A percentile compares a stretch with the other conserved stretches of the same genome.
These are phyloP conservation scores for Limtongia smithiae DNA, from an alignment of 805 yeast species.

Conservation along the genomic window DNA sequence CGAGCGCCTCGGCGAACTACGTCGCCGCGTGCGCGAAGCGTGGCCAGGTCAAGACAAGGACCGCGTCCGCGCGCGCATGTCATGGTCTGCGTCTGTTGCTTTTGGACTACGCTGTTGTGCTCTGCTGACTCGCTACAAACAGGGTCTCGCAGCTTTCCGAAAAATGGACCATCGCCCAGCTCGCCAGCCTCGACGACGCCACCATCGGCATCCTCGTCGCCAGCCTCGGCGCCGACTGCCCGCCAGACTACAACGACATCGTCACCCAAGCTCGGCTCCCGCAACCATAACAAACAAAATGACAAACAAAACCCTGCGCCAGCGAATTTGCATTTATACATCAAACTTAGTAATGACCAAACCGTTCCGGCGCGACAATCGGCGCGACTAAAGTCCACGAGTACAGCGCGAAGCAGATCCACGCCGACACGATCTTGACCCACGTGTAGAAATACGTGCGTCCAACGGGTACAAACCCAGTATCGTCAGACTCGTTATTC, in stretches of 20 bases:
- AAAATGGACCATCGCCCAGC: constrained; percentile 21
- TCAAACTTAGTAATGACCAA: constrained; percentile 37
- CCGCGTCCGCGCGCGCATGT: constrained; percentile 21
- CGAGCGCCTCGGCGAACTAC: constrained; percentile 19
- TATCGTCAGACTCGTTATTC: constrained; percentile 70
- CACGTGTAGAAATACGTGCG: constrained; percentile 92
- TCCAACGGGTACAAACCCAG: constrained; percentile 93
- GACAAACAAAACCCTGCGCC: background rate
- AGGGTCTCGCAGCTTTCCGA: constrained; percentile 25
- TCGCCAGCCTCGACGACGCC: constrained; percentile 14
- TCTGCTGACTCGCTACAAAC: background rate
- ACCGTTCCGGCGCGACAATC: constrained; percentile 82
- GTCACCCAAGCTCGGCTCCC: too few species aligned
- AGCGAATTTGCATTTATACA: too few species aligned
- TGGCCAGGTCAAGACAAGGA: constrained; percentile 16
- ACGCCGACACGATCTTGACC: constrained; percentile 88
- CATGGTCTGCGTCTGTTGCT: constrained; percentile 10
- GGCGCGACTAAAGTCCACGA: constrained; percentile 94
- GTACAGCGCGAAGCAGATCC: constrained; percentile 84
- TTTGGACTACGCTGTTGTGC: too few species aligned
- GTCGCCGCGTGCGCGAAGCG: constrained; percentile 17
- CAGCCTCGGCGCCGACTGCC: constrained; percentile 10
- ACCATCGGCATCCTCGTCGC: constrained; percentile 8
- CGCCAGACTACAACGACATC: constrained; percentile 18
- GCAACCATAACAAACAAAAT: background rate